phyloP scores from a whole-genome alignment of 2,329 filamentous ascomycete species.

The Ciborinia camelliae region DNA sequence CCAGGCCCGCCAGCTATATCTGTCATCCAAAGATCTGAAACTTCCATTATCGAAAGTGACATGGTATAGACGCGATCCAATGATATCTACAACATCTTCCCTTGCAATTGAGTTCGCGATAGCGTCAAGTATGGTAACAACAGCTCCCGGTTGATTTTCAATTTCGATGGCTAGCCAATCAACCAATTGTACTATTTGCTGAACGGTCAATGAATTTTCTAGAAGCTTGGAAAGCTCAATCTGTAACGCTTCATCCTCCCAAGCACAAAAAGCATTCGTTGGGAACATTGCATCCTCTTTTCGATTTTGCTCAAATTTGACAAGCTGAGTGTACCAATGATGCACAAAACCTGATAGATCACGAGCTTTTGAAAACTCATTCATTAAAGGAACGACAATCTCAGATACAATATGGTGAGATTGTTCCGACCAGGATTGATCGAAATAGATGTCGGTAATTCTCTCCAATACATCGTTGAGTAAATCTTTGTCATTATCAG shows the following conservation, averaged over 20 bases:
- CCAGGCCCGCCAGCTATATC: conserved; percentile 36
- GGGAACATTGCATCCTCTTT: conserved; percentile 18
- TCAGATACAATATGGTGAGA: conserved; percentile 36
- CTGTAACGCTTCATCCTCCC: conserved; percentile 36
- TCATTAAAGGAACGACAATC: conserved; percentile 42
- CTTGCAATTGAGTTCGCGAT: conserved; percentile 40
- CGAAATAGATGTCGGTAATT: conserved; percentile 33
- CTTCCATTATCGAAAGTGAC: conserved; percentile 34
- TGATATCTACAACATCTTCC: conserved; percentile 37
- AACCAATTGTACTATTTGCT: conserved; percentile 40
- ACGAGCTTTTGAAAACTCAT: conserved; percentile 42
- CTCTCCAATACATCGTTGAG: conserved; percentile 36
- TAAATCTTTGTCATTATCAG: conserved; percentile 34
- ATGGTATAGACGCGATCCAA: conserved; percentile 38
- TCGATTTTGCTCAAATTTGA: conserved; percentile 32
- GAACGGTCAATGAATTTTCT: conserved; percentile 39
- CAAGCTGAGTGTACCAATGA: conserved; percentile 39
- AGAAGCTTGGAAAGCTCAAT: conserved; percentile 34
- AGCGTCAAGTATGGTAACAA: conserved; percentile 41
- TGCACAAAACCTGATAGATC: conserved; percentile 42
- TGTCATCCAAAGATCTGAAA: conserved; percentile 28
- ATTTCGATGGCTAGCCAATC: conserved; percentile 38
- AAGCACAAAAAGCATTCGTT: conserved; percentile 29
- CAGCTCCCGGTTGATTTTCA: conserved; percentile 29
- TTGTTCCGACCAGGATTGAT: conserved; percentile 25